Base-by-base conservation (phyloP, 495 filamentous ascomycete species). In the Chaetomium cochliodes region DNA sequence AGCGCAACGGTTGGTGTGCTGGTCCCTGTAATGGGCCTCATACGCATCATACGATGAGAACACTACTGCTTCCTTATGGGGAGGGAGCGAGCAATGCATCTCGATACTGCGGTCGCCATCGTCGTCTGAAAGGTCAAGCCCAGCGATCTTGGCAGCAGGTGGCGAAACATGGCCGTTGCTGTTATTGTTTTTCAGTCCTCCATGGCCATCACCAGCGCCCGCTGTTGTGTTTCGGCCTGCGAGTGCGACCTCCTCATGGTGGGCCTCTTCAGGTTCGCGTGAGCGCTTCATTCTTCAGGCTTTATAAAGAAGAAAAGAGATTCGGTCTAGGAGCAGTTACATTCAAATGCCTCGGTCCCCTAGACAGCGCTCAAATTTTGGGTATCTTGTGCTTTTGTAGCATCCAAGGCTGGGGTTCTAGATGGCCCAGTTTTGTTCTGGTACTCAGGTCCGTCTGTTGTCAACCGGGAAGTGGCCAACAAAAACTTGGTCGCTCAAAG, bases 31-130 rank as follows among this genome's bases (percentile, higher is more conserved):
- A 73, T 98, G 94, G 33, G 88, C 75, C 67, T 97, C 93, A 70
- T 92, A 97, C 18, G 92, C 91, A 50, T 88, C 85, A 72, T 91
- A 92, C 0, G 89, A 86, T 18, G 79, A 60, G 70, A 98, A 97
- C 1, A 78, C 76, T 30, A 91, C 67, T 2, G 85, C 82, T 60
- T 89, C 84, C 64, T 80, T 79, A 73, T 96, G 92, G 5, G 90
- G 89, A 49, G 92, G 91, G 20, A 97, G 83, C 16, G 86, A 87
- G 78, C 92, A 97, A 73, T 78, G 84, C 87, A 92, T 92, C 23
- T 83, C 77, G 67, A 74, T 62, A 33, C n/a, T 63, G 33, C 65
- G 63, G 65, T 62, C 26, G 50, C 25, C 44, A 54, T 33, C 28
- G 39, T 41, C 51, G 23, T 63, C 69, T 20, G 72, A 66, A 30